Percentiles rank a stretch among this genome's conserved stretches.
Conservation (phyloP, 1,284 basidiomycete species). For the Sanghuangporus weigelae region DNA sequence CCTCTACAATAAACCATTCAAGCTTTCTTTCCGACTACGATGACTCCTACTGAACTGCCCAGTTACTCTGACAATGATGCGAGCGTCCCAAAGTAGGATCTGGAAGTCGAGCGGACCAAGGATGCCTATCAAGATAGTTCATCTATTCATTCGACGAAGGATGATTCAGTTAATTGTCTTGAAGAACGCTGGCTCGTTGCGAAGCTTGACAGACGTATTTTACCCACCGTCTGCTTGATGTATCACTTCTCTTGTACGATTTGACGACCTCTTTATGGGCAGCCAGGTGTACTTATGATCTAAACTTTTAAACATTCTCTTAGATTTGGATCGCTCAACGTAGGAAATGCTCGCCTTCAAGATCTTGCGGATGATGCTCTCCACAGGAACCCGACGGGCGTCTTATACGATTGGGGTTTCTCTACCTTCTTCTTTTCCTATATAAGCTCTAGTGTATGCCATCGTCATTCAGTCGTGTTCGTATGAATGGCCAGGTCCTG, state of each 20-base stretch:
- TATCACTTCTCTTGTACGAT: slow-evolving; percentile 72
- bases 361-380: slow-evolving; percentile 59
- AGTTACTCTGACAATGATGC: background rate
- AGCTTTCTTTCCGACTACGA: background rate
- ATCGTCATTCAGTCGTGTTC: background rate
- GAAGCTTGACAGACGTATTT: slow-evolving; percentile 61
- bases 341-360: slow-evolving; percentile 73
- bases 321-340: slow-evolving; percentile 66
- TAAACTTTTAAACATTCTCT: background rate
- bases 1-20: background rate
- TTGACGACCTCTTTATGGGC: background rate
- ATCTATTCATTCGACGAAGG: background rate
- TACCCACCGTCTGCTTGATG: slow-evolving; percentile 65
- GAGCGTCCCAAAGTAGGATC: background rate
- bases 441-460: slow-evolving; percentile 29
- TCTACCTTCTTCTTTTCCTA: slow-evolving; percentile 75
- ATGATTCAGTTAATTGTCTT: background rate
- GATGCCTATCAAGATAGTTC: background rate
- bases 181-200: slow-evolving; percentile 55
- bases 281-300: background rate
- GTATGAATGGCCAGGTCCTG: slow-evolving; percentile 43
- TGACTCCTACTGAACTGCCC: background rate
- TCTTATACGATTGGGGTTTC: slow-evolving; percentile 68
- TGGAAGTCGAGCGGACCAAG: background rate
- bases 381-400: slow-evolving; percentile 59